Conservation (phyloP, 768 basidiomycete species). For the Exsudoporus frostii region DNA sequence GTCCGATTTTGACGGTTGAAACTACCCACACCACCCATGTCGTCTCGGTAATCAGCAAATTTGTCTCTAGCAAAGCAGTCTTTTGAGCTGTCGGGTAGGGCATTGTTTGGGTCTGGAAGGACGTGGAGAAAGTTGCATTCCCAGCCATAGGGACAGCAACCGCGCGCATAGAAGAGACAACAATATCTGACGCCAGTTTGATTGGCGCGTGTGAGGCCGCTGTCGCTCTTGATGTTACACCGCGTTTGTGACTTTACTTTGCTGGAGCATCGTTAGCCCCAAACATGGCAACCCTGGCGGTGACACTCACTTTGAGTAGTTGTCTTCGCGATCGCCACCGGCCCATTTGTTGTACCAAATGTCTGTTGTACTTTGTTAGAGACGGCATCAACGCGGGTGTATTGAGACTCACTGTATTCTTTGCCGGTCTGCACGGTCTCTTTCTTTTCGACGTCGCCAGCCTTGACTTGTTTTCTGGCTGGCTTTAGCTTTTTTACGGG, state of each 20-base stretch:
- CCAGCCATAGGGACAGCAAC: slow-evolving; percentile 97
- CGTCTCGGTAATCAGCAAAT: slow-evolving; percentile 95
- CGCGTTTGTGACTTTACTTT: slow-evolving; percentile 94
- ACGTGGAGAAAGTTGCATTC: slow-evolving; percentile 96
- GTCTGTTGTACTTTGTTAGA: slow-evolving; percentile 44
- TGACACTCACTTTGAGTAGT: slow-evolving; percentile 80
- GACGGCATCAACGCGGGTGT: background rate
- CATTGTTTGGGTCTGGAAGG: slow-evolving; percentile 67
- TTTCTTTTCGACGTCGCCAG: slow-evolving; percentile 86
- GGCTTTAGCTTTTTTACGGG: slow-evolving; percentile 74
- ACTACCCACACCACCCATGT: slow-evolving; percentile 99
- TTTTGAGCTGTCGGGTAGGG: slow-evolving; percentile 86
- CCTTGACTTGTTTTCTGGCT: slow-evolving; percentile 89
- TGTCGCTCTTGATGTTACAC: slow-evolving; percentile 83
- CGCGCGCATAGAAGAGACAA: slow-evolving; percentile 93
- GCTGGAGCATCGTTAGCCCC: slow-evolving; percentile 37
- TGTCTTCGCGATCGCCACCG: slow-evolving; percentile 97
- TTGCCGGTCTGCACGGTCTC: slow-evolving; percentile 91
- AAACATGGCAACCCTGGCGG: background rate
- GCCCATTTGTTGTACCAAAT: slow-evolving; percentile 99
- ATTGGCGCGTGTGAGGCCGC: slow-evolving; percentile 93
- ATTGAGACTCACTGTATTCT: slow-evolving; percentile 80
- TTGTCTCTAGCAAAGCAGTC: slow-evolving; percentile 98
- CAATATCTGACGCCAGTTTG: slow-evolving; percentile 89
- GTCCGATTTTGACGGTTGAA: slow-evolving; percentile 94